phyloP scores from a whole-genome alignment of 305 asterid genomes.

The Salvia sclarea region DNA sequence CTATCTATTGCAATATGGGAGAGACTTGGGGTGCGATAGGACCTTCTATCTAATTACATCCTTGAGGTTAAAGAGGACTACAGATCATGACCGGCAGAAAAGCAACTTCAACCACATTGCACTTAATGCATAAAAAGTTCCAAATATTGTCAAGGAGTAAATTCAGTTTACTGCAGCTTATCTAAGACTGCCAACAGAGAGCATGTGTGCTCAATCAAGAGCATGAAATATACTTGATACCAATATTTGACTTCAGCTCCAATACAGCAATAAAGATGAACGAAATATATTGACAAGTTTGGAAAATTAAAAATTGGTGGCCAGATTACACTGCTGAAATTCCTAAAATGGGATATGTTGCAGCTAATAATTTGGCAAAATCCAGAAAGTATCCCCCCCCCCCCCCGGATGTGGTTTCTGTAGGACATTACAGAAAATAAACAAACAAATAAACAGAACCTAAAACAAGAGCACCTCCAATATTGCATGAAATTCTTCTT shows the following conservation, averaged over 20 bases:
- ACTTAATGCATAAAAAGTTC: background rate
- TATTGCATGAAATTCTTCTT: conserved; percentile 93
- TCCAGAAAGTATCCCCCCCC: background rate
- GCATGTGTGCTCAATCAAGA: conserved; percentile 5
- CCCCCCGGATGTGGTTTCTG: background rate
- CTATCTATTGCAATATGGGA: background rate
- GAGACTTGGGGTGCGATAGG: background rate
- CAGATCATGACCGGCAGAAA: background rate
- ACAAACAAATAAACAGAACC: background rate
- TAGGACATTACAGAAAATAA: background rate
- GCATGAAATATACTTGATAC: background rate
- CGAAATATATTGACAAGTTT: background rate
- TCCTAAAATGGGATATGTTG: conserved; percentile 2
- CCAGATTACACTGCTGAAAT: conserved; percentile 1
- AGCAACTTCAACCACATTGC: background rate
- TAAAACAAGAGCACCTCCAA: conserved; percentile 60
- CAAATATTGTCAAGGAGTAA: background rate
- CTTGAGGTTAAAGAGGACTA: conserved; percentile 9
- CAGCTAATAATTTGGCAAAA: background rate
- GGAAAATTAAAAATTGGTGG: background rate
- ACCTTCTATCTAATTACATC: background rate
- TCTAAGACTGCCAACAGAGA: conserved; percentile 4
- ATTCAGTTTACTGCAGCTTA: background rate
- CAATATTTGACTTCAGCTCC: background rate
- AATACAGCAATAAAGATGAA: conserved; percentile 12